Conservation (phyloP, 257 asterid species). For the Fraxinus excelsior region DNA sequence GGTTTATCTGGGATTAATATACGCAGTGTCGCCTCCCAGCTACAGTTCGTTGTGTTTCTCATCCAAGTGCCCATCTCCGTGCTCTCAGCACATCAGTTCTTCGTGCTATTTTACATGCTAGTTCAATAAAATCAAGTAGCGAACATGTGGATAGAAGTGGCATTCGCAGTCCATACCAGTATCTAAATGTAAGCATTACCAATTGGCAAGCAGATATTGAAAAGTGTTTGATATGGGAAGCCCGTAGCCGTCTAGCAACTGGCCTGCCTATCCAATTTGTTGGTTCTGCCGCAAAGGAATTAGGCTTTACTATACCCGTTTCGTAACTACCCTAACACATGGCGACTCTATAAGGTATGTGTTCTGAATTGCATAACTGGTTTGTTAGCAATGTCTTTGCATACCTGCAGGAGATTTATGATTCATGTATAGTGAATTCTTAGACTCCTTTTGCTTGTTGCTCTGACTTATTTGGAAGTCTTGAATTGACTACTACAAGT, state of each 20-base stretch:
- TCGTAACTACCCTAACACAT: slow-evolving; percentile 28
- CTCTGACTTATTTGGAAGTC: not conserved
- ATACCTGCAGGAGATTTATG: not conserved
- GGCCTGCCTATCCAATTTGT: slow-evolving; percentile 74
- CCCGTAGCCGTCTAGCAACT: slow-evolving; percentile 75
- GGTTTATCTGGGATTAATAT: slow-evolving; percentile 6
- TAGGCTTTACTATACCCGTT: slow-evolving; percentile 68
- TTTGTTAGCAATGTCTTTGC: not conserved
- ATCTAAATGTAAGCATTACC: slow-evolving; percentile 43
- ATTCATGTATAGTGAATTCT: not conserved
- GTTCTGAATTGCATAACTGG: slow-evolving; percentile 3
- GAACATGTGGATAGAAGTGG: slow-evolving; percentile 40
- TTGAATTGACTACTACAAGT: not conserved
- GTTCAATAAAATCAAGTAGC: slow-evolving; percentile 47
- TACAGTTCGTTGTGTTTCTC: slow-evolving; percentile 87
- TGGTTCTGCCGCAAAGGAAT: slow-evolving; percentile 78
- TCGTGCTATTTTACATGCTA: slow-evolving; percentile 71
- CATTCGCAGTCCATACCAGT: slow-evolving; percentile 47
- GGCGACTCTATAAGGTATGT: not conserved
- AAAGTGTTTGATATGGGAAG: slow-evolving; percentile 92
- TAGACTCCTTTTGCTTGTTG: not conserved
- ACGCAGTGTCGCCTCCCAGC: slow-evolving; percentile 95
- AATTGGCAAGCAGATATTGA: slow-evolving; percentile 79
- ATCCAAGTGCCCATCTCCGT: slow-evolving; percentile 95
- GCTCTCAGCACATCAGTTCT: slow-evolving; percentile 94